Evolutionary conservation across 495 filamentous ascomycete species (phyloP).

Genomic region (Hypoxylon lenormandii): DNA sequence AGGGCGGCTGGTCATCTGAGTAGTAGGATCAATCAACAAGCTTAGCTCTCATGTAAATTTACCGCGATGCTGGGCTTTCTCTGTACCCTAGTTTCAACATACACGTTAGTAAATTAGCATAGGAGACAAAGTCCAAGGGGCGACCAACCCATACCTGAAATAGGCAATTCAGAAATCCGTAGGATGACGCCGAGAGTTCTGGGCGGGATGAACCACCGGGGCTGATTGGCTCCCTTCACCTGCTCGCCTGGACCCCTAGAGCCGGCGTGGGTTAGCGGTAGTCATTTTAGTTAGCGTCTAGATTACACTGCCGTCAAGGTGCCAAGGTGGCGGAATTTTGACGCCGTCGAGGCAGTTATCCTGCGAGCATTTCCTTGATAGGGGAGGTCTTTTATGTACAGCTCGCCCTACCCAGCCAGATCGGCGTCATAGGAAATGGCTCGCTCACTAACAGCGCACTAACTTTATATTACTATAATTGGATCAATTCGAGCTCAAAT

Average conservation of each 20-base stretch:
- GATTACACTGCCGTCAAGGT: constrained; percentile 23
- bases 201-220: constrained; percentile 17
- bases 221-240: not conserved
- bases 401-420: too few relatives aligned
- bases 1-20: too few relatives aligned
- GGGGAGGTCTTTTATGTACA: constrained; percentile 33
- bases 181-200: constrained; percentile 34
- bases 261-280: too few relatives aligned
- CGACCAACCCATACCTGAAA: constrained; percentile 11
- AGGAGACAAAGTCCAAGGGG: not conserved
- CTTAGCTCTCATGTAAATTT: not conserved
- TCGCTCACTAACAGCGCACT: too few relatives aligned
- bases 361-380: constrained; percentile 34
- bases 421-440: too few relatives aligned
- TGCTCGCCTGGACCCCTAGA: too few relatives aligned
- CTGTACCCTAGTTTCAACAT: not conserved
- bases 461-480: too few relatives aligned
- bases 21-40: too few relatives aligned
- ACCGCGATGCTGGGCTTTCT: not conserved
- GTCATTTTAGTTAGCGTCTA: constrained; percentile 5
- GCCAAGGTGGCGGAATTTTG: constrained; percentile 9
- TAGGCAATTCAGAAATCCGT: constrained; percentile 9
- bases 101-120: not conserved
- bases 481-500: too few relatives aligned
- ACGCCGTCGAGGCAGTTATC: constrained; percentile 5